Conservation (phyloP, 257 asterid genomes). For the Mitragyna speciosa region DNA sequence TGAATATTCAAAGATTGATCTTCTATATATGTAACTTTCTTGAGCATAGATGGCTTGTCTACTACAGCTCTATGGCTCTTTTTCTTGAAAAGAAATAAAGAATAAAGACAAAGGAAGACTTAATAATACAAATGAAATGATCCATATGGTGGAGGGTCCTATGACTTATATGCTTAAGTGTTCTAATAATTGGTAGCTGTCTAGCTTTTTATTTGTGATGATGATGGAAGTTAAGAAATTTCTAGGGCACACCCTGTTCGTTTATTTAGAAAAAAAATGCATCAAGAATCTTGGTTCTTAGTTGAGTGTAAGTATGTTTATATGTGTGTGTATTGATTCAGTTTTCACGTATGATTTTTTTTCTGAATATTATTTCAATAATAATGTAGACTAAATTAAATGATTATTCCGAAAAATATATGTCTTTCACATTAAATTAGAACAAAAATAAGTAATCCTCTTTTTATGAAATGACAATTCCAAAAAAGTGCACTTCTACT, state of each 20-base stretch:
- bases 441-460: too few relatives aligned
- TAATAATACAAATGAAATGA: too few relatives aligned
- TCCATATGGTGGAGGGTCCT: not conserved
- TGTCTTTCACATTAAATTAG: too few relatives aligned
- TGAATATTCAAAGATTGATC: not conserved
- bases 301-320: too few relatives aligned
- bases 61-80: not conserved
- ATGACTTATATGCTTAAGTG: not conserved
- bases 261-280: not conserved
- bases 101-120: not conserved
- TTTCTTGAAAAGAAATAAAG: not conserved
- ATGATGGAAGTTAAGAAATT: not conserved
- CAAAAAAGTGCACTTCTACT: too few relatives aligned
- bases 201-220: not conserved
- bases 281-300: too few relatives aligned
- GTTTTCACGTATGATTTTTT: too few relatives aligned
- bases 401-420: too few relatives aligned
- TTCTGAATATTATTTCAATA: too few relatives aligned
- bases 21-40: not conserved
- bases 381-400: too few relatives aligned
- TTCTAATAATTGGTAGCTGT: not conserved
- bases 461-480: too few relatives aligned
- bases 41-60: not conserved
- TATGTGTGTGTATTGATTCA: too few relatives aligned
- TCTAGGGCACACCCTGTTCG: not conserved